Percentiles rank a stretch among this genome's conserved stretches.
These are phyloP conservation scores for Echria macrotheca DNA, from an alignment of 495 filamentous ascomycete species.

Conservation along the genomic window DNA sequence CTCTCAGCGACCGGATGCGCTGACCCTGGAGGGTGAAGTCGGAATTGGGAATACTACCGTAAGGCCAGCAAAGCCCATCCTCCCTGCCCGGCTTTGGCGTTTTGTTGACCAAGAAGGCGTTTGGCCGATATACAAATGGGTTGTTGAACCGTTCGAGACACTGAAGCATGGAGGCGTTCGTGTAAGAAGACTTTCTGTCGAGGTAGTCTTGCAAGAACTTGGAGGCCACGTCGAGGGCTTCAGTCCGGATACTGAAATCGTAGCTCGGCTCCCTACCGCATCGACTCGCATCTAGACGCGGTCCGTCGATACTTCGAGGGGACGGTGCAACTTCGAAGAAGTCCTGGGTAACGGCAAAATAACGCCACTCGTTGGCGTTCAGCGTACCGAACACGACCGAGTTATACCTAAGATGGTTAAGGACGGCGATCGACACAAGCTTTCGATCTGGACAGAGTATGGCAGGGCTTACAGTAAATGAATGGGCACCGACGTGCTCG, in stretches of 20 bases:
- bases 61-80: no score
- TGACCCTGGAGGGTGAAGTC: background rate
- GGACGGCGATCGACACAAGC: no score
- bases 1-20: background rate
- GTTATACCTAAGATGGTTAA: conserved; percentile 1
- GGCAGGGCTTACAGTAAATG: background rate
- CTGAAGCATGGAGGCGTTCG: background rate
- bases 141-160: background rate
- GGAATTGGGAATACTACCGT: no score
- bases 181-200: background rate
- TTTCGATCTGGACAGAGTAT: background rate
- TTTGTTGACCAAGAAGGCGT: background rate
- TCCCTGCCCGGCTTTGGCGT: no score
- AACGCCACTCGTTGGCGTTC: background rate
- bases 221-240: background rate
- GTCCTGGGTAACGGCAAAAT: background rate
- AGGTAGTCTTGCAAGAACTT: background rate
- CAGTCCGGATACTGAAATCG: background rate
- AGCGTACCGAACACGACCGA: conserved; percentile 3
- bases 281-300: background rate
- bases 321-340: background rate
- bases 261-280: background rate
- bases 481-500: background rate
- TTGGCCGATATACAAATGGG: background rate
- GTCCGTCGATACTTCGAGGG: background rate